Conservation (phyloP, 305 asterid genomes). For the Solanum aculeatissimum region DNA sequence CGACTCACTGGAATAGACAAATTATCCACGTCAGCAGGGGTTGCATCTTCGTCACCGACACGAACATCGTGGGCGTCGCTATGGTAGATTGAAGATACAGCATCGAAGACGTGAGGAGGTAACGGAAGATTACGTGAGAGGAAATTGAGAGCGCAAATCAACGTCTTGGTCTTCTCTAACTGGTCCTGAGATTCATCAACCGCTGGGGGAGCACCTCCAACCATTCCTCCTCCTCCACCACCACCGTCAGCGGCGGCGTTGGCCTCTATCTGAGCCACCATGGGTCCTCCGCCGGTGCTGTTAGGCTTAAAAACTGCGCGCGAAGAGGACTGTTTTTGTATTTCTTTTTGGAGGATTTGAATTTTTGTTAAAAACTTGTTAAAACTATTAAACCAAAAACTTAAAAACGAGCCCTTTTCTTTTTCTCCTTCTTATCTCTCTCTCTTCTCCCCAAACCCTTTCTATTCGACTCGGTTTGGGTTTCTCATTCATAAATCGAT, state of each 20-base stretch:
- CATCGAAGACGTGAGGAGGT: constrained; percentile 73
- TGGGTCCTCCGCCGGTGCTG: not conserved
- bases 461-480: constrained; percentile 1
- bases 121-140: constrained; percentile 88
- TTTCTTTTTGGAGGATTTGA: not conserved
- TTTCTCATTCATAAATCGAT: not conserved
- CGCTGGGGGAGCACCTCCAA: not conserved
- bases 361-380: not conserved
- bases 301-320: not conserved
- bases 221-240: not conserved
- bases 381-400: not conserved
- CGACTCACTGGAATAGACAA: not conserved
- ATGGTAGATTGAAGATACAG: constrained; percentile 65
- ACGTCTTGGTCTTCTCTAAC: constrained; percentile 53
- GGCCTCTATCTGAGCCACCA: constrained; percentile 5
- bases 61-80: constrained; percentile 9
- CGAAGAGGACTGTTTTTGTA: constrained; percentile 1
- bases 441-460: not conserved
- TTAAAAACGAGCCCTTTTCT: not conserved
- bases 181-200: constrained; percentile 4
- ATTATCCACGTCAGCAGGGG: constrained; percentile 8
- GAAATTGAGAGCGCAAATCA: constrained; percentile 88
- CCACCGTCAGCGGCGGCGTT: not conserved
- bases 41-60: constrained; percentile 6
- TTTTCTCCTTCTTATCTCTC: not conserved